These are phyloP conservation scores for Condylostoma magnum DNA, from an alignment of 169 alveolate species.

Conservation along the genomic window DNA sequence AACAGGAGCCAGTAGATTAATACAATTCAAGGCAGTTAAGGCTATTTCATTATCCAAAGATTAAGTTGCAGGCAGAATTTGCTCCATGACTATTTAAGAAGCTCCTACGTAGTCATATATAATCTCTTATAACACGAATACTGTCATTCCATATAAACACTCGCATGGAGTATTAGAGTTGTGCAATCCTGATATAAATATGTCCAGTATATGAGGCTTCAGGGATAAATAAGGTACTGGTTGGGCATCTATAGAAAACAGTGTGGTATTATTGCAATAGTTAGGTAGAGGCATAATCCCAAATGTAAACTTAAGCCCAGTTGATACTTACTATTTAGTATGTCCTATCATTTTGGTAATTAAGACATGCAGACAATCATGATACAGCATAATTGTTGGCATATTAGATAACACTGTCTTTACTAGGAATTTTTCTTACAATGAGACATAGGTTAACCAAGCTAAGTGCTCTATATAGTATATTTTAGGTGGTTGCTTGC, in stretches of 20 bases:
- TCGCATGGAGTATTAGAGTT: background rate
- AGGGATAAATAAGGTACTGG: background rate
- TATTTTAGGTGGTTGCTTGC: constrained; percentile 1
- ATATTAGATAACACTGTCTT: background rate
- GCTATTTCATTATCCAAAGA: background rate
- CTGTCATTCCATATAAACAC: constrained; percentile 11
- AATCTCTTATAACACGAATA: constrained; percentile 1
- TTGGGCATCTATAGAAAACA: background rate
- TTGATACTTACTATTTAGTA: background rate
- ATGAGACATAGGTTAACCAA: background rate
- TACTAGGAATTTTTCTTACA: background rate
- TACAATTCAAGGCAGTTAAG: background rate
- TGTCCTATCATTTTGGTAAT: background rate
- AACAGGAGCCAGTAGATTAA: background rate
- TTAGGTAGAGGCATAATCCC: constrained; percentile 10
- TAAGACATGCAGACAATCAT: background rate
- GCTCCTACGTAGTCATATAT: background rate
- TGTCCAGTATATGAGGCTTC: background rate
- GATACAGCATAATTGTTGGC: background rate
- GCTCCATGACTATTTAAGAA: background rate
- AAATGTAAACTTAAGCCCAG: background rate
- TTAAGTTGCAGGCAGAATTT: background rate
- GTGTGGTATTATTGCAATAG: background rate
- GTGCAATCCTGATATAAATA: background rate
- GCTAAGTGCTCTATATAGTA: constrained; percentile 17